Percentiles rank a stretch among this genome's conserved stretches.
These are phyloP conservation scores for Curvularia lunata DNA, from an alignment of 2,329 filamentous ascomycete species.

Conservation along the genomic window DNA sequence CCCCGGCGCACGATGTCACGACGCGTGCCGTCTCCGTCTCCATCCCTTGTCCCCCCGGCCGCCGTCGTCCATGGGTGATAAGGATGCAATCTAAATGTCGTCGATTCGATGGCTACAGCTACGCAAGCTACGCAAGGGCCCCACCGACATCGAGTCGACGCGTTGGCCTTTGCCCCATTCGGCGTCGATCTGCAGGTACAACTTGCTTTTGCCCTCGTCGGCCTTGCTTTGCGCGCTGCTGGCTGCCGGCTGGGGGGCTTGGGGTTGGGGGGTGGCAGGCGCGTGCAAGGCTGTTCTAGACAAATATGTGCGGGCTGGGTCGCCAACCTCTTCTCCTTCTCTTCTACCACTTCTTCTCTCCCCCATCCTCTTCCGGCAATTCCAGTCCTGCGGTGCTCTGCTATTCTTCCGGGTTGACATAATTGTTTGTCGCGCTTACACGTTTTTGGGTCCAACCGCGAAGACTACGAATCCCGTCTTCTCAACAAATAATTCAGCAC, in stretches of 20 bases:
- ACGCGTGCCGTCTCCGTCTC: not conserved
- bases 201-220: constrained; percentile 10
- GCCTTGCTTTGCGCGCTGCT: constrained; percentile 20
- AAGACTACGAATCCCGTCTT: not conserved
- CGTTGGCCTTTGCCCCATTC: constrained; percentile 14
- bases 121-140: constrained; percentile 12
- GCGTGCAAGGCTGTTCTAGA: constrained; percentile 18
- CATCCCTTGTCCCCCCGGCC: not conserved
- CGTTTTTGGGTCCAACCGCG: not conserved
- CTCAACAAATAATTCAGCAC: not conserved
- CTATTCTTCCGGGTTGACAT: constrained; percentile 2
- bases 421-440: not conserved
- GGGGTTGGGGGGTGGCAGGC: constrained; percentile 1
- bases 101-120: not conserved
- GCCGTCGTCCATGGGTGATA: not conserved
- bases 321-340: constrained; percentile 14
- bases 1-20: not conserved
- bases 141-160: constrained; percentile 6
- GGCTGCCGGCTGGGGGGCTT: not conserved
- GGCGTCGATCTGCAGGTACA: constrained; percentile 22
- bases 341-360: not conserved
- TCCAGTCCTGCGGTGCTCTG: not conserved
- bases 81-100: not conserved
- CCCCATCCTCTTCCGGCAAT: not conserved
- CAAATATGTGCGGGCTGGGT: constrained; percentile 17